phyloP scores from a whole-genome alignment of 768 basidiomycete genomes.

The Hemileccinum impolitum region DNA sequence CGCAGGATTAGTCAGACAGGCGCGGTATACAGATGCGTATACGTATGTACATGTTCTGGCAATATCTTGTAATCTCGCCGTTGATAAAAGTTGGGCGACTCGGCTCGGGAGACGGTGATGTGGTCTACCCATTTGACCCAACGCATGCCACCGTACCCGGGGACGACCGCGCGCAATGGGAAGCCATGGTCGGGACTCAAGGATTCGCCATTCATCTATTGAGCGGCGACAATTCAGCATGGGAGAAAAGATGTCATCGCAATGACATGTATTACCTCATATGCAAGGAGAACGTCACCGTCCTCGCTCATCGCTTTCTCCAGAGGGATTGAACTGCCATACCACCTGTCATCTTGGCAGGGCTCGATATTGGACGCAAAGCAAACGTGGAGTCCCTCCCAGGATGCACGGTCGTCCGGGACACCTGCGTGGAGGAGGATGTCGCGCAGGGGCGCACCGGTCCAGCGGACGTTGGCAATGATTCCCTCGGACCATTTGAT shows the following conservation, averaged over 20 bases:
- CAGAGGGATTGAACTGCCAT: constrained; percentile 61
- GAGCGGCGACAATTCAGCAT: too few relatives aligned
- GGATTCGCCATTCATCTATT: constrained; percentile 58
- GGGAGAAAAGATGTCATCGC: background rate
- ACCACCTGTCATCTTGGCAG: constrained; percentile 60
- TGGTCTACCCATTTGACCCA: constrained; percentile 78
- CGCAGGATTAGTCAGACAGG: too few relatives aligned
- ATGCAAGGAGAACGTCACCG: constrained; percentile 58
- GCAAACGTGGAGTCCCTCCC: constrained; percentile 46
- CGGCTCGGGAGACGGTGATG: constrained; percentile 47
- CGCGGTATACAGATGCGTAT: too few relatives aligned
- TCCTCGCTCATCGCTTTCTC: constrained; percentile 44
- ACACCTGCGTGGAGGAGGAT: constrained; percentile 48
- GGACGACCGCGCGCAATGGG: constrained; percentile 64
- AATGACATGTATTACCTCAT: constrained; percentile 40
- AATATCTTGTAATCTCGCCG: constrained; percentile 69
- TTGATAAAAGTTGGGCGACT: constrained; percentile 70
- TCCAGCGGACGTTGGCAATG: constrained; percentile 68
- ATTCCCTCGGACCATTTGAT: constrained; percentile 66
- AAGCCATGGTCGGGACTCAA: constrained; percentile 61
- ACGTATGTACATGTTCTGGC: constrained; percentile 35
- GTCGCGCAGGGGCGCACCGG: constrained; percentile 56
- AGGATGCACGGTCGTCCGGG: constrained; percentile 14
- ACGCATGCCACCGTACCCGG: constrained; percentile 64
- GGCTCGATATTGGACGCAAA: constrained; percentile 58